Evolutionary conservation across 2,329 filamentous ascomycete genomes (phyloP), one percentile per base, ranked within the genome.

Genomic region (Cordyceps pruinosa): DNA sequence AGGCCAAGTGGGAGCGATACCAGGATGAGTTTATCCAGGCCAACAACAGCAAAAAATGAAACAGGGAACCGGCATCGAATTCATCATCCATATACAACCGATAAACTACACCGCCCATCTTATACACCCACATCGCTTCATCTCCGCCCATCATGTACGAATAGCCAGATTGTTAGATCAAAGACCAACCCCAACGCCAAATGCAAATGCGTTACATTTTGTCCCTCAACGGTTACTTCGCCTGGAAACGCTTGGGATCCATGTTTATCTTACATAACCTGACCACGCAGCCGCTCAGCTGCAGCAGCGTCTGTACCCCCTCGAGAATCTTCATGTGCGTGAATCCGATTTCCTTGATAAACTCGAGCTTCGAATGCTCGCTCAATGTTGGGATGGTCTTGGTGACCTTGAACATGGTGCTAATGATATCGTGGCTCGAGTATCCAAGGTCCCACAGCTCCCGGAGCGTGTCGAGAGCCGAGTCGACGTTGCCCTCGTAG

Each of bases 291-390:
- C 93, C 94, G 68, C 90, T 95, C 46, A 99, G 79, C 73, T 99
- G 94, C 58, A 99, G 80, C 61, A 97, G 81, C 8, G 93, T 97
- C 74, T 97, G 93, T 25, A 99, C 90, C 30, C 94, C 94, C 69
- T 99, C 94, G n/a, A 99, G 77, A 57, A 99, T 93, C 71, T 95
- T 92, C 94, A 99, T 99, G 70, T 99, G 94, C 2, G 94, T 96
- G 73, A 97, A 97, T 54, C 94, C 94, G 72, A 99, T 99, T 75
- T 97, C 94, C 75, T 91, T 93, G 75, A 97, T 96, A 66, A 97
- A 99, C 70, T 97, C 93, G 60, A 99, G 78, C 76, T 97, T 97
- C 17, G 91, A 86, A 72, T 97, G 91, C 74, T 99, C 94, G 63
- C 90, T 94, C 57, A 99, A 76, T 1, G 88, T 90, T 2, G 90